A percentile compares a stretch with the other conserved stretches of the same genome.
These are phyloP conservation scores for Incumbomyces delicatus DNA, from an alignment of 2,329 filamentous ascomycete species.

Conservation along the genomic window DNA sequence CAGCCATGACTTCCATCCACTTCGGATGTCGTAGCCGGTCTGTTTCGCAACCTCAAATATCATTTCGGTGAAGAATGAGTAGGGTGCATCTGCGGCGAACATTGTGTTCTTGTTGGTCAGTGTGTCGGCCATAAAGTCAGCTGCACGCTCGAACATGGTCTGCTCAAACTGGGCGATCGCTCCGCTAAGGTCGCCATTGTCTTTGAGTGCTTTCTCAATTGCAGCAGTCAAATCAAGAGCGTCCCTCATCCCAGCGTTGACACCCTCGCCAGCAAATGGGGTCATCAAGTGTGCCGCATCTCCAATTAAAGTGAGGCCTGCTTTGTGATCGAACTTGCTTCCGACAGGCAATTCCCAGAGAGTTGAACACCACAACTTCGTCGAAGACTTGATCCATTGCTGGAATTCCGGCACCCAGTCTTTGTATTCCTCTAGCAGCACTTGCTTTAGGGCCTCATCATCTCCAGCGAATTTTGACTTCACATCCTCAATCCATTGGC, in stretches of 20 bases:
- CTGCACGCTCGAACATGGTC: conserved; percentile 21
- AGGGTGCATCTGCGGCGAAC: conserved; percentile 20
- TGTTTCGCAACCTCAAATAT: conserved; percentile 9
- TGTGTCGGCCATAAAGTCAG: conserved; percentile 18
- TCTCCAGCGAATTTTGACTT: conserved; percentile 8
- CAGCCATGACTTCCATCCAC: conserved; percentile 12
- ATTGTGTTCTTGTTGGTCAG: conserved; percentile 19
- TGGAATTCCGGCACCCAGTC: conserved; percentile 18
- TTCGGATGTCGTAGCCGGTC: conserved; percentile 10
- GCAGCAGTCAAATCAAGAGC: conserved; percentile 19
- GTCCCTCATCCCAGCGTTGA: conserved; percentile 25
- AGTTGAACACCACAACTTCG: conserved; percentile 10
- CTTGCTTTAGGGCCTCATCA: conserved; percentile 13
- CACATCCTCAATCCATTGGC: conserved; percentile 16
- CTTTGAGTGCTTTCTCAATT: conserved; percentile 14
- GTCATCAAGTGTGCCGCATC: conserved; percentile 25
- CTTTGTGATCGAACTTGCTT: conserved; percentile 20
- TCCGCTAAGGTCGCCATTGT: conserved; percentile 13
- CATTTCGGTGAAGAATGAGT: conserved; percentile 11
- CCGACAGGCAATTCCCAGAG: conserved; percentile 21
- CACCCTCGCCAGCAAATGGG: conserved; percentile 25
- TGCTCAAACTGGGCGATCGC: conserved; percentile 21
- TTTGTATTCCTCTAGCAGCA: conserved; percentile 16
- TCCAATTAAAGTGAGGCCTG: conserved; percentile 23
- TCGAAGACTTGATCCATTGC: conserved; percentile 18